phyloP scores from a whole-genome alignment of 1,139 yeast species.

The Blastobotrys apis region DNA sequence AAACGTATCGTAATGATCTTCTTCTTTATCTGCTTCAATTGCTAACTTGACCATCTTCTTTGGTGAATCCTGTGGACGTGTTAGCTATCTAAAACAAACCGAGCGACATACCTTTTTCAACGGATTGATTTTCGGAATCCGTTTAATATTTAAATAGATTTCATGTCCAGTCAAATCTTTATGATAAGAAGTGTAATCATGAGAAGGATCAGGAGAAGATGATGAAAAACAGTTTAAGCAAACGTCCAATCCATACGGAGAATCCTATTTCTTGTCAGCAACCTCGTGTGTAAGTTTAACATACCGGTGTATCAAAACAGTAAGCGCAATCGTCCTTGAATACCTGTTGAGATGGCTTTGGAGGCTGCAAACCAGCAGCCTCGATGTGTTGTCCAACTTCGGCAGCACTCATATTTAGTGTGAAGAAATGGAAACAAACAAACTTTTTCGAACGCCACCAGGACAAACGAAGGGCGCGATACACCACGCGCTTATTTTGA shows the following conservation, averaged over 20 bases:
- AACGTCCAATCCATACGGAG: constrained; percentile 61
- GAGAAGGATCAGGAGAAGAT: constrained; percentile 48
- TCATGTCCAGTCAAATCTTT: constrained; percentile 48
- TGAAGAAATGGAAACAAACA: too few species aligned
- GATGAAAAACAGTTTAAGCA: constrained; percentile 66
- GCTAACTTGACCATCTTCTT: constrained; percentile 69
- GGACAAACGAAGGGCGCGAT: too few species aligned
- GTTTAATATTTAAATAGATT: constrained; percentile 53
- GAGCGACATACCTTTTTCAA: neutral
- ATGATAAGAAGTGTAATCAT: constrained; percentile 56
- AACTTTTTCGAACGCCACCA: too few species aligned
- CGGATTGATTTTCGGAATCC: constrained; percentile 40
- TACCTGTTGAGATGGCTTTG: constrained; percentile 34
- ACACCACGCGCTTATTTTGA: too few species aligned
- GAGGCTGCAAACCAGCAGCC: constrained; percentile 21
- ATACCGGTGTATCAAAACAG: constrained; percentile 63
- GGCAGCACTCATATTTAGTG: too few species aligned
- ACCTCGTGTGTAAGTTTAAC: neutral
- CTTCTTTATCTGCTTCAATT: constrained; percentile 63
- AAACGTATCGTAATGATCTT: constrained; percentile 56
- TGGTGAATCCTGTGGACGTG: constrained; percentile 32
- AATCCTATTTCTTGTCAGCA: constrained; percentile 36
- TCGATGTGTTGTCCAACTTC: constrained; percentile 20
- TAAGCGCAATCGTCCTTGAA: constrained; percentile 83
- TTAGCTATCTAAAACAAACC: too few species aligned